Evolutionary conservation across 805 yeast species (phyloP).

Genomic region (Schwanniomyces occidentalis): DNA sequence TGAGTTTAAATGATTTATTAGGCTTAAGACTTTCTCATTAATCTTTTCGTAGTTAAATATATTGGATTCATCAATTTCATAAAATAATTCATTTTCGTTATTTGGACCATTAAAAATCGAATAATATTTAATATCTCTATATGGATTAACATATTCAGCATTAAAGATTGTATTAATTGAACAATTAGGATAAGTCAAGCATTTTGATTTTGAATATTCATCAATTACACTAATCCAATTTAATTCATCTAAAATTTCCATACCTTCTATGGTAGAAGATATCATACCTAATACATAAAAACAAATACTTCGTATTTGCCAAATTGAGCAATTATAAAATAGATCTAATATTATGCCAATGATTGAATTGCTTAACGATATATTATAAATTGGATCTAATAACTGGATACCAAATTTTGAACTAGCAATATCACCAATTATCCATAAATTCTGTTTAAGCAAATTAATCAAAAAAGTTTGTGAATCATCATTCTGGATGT

Average conservation of each 20-base stretch:
- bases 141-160: conserved; percentile 22
- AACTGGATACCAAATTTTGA: conserved; percentile 63
- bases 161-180: conserved; percentile 15
- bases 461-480: conserved; percentile 26
- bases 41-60: conserved; percentile 13
- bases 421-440: conserved; percentile 80
- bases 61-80: conserved; percentile 9
- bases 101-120: conserved; percentile 20
- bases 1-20: conserved; percentile 53
- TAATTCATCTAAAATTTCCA: conserved; percentile 78
- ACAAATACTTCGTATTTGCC: conserved; percentile 74
- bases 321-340: conserved; percentile 33
- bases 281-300: conserved; percentile 76
- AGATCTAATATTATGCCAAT: conserved; percentile 49
- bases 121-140: conserved; percentile 24
- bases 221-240: conserved; percentile 55
- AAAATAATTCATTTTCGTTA: conserved; percentile 9
- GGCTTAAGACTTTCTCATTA: conserved; percentile 24
- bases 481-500: conserved; percentile 24
- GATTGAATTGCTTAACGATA: conserved; percentile 18
- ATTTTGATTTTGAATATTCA: conserved; percentile 15
- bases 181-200: conserved; percentile 22
- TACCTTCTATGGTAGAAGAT: conserved; percentile 72
- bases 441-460: conserved; percentile 83
- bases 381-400: conserved; percentile 31